Base-by-base conservation (phyloP, 2,329 filamentous ascomycete genomes). In the Trichoderma guizhouense region DNA sequence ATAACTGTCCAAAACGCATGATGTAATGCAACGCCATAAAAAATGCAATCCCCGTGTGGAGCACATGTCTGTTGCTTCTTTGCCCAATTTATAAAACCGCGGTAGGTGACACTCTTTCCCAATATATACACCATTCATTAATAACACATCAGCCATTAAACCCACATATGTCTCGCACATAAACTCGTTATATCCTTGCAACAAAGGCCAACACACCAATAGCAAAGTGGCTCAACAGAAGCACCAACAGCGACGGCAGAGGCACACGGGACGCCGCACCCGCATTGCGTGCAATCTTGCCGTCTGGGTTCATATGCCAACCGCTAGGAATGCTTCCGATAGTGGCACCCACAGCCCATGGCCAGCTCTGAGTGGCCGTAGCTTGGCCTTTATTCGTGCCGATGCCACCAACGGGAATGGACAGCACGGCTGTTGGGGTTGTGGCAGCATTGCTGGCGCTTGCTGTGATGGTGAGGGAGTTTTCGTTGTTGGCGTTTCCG, bases 291-390 rank as follows among this genome's bases (percentile, higher is more conserved):
- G 94, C 86, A 77, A 96, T 90, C 84, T 95, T 95, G 79, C 93
- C 93, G 76, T 90, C 88, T 73, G 90, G 86, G 65, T 91, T 93
- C 82, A 96, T 93, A 73, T 90, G 88, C 93, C 93, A 97, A 72
- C 93, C 93, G 77, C 86, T 89, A 53, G 95, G 94, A 72, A 97
- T 89, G 74, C 84, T 82, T 5, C 86, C 83, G 34, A 84, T 83
- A 14, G 88, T 86, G 71, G 87, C 83, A 70, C 82, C 83, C 60
- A 86, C 85, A 34, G 90, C 87, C 91, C 91, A 94, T 26, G 92
- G 92, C 86, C 88, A 92, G 63, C 88, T 90, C 75, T 87, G 88
- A 5, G 86, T 89, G 43, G 83, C 82, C 58, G 84, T 86, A 72
- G 84, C 85, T 24, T 85, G 83, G 75, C 82, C 84, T 73, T 83